Conservation (phyloP, 352 stramenopile genomes). For the Vaucheria bursata region DNA sequence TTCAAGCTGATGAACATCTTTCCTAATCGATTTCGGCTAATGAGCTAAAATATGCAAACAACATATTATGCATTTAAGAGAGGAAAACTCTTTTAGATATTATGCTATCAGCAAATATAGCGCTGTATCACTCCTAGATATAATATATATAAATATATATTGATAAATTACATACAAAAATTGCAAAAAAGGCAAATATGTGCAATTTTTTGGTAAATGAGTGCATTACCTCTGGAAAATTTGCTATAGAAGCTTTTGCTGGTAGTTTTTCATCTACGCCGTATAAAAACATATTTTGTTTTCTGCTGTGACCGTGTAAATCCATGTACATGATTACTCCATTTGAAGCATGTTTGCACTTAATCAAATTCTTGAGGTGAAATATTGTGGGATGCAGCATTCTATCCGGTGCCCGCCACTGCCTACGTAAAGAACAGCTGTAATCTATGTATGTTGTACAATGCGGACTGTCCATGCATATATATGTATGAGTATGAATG, state of each 20-base stretch:
- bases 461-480: too few species aligned
- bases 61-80: conserved; percentile 49
- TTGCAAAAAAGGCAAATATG: too few species aligned
- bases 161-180: too few species aligned
- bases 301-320: conserved; percentile 77
- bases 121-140: too few species aligned
- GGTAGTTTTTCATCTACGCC: conserved; percentile 81
- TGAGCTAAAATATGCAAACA: too few species aligned
- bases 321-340: conserved; percentile 71
- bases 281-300: conserved; percentile 89
- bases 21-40: conserved; percentile 58
- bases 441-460: too few species aligned
- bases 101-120: too few species aligned
- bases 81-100: conserved; percentile 15
- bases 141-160: too few species aligned
- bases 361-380: conserved; percentile 68
- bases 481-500: not conserved
- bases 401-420: conserved; percentile 64
- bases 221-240: too few species aligned
- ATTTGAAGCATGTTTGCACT: conserved; percentile 53
- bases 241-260: too few species aligned
- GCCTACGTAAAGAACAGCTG: too few species aligned
- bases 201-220: too few species aligned
- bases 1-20: conserved; percentile 57
- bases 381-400: conserved; percentile 74